phyloP scores from a whole-genome alignment of 805 yeast genomes.

The Wickerhamomyces xylosicus region DNA sequence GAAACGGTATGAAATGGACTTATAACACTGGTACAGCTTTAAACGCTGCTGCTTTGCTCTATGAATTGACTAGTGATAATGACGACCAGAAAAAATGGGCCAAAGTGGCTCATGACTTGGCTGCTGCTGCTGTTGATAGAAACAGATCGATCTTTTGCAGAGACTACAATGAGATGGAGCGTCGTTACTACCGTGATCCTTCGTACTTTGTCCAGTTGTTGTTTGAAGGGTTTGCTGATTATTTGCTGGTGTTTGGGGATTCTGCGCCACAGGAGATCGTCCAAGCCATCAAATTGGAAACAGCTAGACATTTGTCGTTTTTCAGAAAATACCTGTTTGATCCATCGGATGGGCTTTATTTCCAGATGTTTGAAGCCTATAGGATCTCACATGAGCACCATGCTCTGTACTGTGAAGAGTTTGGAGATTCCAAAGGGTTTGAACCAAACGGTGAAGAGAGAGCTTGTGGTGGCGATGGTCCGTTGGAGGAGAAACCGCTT shows the following conservation, averaged over 20 bases:
- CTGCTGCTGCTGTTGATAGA: conserved; percentile 49
- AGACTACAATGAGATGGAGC: conserved; percentile 35
- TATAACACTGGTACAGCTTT: conserved; percentile 61
- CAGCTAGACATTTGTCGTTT: conserved; percentile 43
- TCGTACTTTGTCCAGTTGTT: conserved; percentile 55
- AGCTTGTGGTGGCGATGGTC: conserved; percentile 28
- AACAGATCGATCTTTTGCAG: conserved; percentile 51
- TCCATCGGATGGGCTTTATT: conserved; percentile 47
- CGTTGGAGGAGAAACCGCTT: conserved; percentile 23
- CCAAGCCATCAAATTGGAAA: conserved; percentile 26
- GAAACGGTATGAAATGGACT: conserved; percentile 48
- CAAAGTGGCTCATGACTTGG: conserved; percentile 22
- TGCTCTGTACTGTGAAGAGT: conserved; percentile 39
- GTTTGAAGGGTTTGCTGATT: conserved; percentile 61
- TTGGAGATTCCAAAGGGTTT: conserved; percentile 44
- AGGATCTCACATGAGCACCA: conserved; percentile 38
- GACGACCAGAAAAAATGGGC: conserved; percentile 43
- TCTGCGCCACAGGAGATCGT: conserved; percentile 24
- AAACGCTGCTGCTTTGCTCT: conserved; percentile 41
- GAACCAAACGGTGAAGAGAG: conserved; percentile 44
- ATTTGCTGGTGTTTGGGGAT: conserved; percentile 37
- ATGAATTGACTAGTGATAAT: conserved; percentile 37
- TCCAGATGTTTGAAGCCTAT: conserved; percentile 49
- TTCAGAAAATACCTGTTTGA: conserved; percentile 49
- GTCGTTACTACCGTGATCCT: conserved; percentile 55